Evolutionary conservation across 1,139 yeast genomes (phyloP).

Genomic region (Diutina neorugosa): DNA sequence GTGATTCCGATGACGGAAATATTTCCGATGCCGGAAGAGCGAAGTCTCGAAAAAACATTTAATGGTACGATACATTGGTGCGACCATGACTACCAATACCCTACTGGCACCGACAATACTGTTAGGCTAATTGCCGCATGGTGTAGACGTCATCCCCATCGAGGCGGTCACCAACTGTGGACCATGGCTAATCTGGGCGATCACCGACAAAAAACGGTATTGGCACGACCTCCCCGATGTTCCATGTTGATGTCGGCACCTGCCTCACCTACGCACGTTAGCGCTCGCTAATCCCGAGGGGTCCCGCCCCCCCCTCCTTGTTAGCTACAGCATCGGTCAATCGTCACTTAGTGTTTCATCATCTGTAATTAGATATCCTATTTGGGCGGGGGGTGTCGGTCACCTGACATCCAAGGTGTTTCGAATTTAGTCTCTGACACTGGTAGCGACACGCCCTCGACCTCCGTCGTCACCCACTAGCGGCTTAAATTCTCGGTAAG

Average conservation of each 20-base stretch:
- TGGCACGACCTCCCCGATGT: too few species aligned
- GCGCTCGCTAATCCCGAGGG: background rate
- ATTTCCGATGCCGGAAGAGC: too few species aligned
- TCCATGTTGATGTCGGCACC: background rate
- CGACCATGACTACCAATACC: too few species aligned
- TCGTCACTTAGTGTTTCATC: background rate
- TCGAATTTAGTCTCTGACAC: background rate
- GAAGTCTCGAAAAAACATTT: too few species aligned
- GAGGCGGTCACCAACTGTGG: too few species aligned
- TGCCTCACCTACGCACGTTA: background rate
- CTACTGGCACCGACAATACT: too few species aligned
- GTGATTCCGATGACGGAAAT: background rate
- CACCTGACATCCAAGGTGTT: background rate
- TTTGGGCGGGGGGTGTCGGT: background rate
- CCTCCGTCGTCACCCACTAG: background rate
- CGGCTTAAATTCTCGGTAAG: too few species aligned
- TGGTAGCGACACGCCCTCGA: background rate
- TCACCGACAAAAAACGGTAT: too few species aligned
- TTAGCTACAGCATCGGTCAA: background rate
- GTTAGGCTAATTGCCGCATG: too few species aligned
- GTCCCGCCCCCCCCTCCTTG: background rate
- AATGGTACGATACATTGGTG: too few species aligned
- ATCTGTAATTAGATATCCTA: background rate
- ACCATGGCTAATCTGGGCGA: too few species aligned
- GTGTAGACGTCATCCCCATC: too few species aligned